Evolutionary conservation across 371 early-diverging fungal genomes (phyloP).

Genomic region (Haplosporangium sp.): DNA sequence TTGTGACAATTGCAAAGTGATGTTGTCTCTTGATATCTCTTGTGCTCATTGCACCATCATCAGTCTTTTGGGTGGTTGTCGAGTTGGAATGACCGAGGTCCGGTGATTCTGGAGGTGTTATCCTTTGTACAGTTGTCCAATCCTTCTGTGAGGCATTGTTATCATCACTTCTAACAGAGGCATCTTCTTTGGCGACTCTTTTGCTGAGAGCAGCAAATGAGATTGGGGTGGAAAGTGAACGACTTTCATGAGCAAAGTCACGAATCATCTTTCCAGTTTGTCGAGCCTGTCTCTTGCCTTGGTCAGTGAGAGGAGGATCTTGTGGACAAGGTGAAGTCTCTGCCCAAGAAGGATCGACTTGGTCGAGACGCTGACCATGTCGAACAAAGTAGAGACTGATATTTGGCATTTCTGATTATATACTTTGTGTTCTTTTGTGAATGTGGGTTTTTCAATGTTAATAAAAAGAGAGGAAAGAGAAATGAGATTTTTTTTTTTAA

Average conservation of each 20-base stretch:
- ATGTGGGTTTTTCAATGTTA: not conserved
- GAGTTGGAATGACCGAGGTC: not conserved
- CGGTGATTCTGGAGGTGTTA: slow-evolving; percentile 49
- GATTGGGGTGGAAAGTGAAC: not conserved
- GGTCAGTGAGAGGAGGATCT: slow-evolving; percentile 65
- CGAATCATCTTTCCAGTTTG: slow-evolving; percentile 53
- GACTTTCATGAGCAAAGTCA: slow-evolving; percentile 30
- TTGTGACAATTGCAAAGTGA: slow-evolving; percentile 54
- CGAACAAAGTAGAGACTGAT: slow-evolving; percentile 62
- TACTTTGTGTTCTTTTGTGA: too few species aligned
- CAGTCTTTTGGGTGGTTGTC: not conserved
- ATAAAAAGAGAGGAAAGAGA: slow-evolving; percentile 3
- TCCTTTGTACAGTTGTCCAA: slow-evolving; percentile 21
- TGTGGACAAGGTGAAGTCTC: slow-evolving; percentile 58
- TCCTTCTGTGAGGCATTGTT: not conserved
- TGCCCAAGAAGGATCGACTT: slow-evolving; percentile 61
- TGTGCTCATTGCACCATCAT: not conserved
- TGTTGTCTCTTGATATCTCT: slow-evolving; percentile 16
- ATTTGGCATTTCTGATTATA: slow-evolving; percentile 20
- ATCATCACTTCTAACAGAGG: not conserved
- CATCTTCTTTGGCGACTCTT: not conserved
- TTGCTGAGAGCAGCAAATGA: not conserved
- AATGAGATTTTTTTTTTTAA: not conserved
- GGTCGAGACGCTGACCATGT: slow-evolving; percentile 69
- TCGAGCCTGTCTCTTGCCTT: slow-evolving; percentile 61